phyloP scores from a whole-genome alignment of 805 yeast species.

The Metschnikowia gelsemii region DNA sequence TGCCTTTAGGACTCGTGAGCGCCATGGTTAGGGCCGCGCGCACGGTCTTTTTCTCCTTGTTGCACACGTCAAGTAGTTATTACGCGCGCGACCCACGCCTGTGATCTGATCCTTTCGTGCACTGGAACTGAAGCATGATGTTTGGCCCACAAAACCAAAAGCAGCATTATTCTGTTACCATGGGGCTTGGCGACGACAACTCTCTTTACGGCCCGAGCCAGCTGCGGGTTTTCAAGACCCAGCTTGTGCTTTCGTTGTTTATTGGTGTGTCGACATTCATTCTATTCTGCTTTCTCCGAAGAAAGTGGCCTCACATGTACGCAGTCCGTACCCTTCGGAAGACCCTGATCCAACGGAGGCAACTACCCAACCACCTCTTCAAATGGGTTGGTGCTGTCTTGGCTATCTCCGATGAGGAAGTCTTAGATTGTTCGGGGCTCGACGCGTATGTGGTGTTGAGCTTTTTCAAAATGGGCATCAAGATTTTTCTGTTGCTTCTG shows the following conservation, averaged over 20 bases:
- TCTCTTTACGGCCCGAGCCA: constrained; percentile 44
- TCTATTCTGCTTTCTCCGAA: constrained; percentile 50
- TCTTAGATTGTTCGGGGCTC: constrained; percentile 26
- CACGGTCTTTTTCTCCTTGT: no score
- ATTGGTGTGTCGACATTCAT: constrained; percentile 48
- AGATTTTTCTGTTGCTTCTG: constrained; percentile 23
- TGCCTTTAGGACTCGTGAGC: neutral
- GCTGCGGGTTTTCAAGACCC: constrained; percentile 59
- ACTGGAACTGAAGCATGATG: constrained; percentile 1
- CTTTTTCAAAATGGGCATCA: constrained; percentile 37
- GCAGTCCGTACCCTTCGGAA: constrained; percentile 54
- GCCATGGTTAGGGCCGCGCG: neutral
- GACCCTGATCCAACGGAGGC: constrained; percentile 31
- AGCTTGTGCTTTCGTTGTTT: constrained; percentile 47
- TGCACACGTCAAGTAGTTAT: neutral
- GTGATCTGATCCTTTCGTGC: neutral
- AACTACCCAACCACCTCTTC: constrained; percentile 39
- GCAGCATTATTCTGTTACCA: neutral
- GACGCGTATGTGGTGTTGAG: constrained; percentile 38
- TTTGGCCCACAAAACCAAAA: neutral
- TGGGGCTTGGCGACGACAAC: constrained; percentile 16
- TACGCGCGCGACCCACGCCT: neutral
- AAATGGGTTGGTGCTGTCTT: constrained; percentile 28
- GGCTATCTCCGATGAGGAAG: constrained; percentile 27
- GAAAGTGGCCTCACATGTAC: constrained; percentile 56